Base-by-base conservation (phyloP, 768 basidiomycete genomes). In the Holtermannia corniformis region DNA sequence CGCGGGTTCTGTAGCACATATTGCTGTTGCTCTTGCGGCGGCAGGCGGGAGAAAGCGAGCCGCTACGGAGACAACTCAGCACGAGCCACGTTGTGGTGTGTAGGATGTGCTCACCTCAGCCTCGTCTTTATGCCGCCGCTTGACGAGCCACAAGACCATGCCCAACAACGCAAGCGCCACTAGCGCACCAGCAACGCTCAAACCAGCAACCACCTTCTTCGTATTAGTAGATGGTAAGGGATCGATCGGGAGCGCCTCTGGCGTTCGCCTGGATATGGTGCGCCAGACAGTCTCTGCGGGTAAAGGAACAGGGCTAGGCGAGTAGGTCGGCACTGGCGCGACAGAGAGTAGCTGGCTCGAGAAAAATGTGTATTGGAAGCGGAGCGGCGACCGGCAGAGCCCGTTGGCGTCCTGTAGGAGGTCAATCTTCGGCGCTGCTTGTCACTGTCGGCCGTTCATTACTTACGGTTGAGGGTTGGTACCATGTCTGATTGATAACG, bases 401-500 rank as follows among this genome's bases (percentile, higher is more conserved):
- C 42, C 49, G 3, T 48, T 42, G 1, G 44, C 26, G 41, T 58
- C 57, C 4, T 44, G n/a, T n/a, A n/a, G n/a, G n/a, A n/a, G n/a
- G n/a, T n/a, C 11, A 20, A 11, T 26, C 16, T 44, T 41, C 21
- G 4, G 28, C 19, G 44, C 48, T 42, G 25, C 27, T n/a, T 2
- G 3, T 32, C 23, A 40, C 10, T 47, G 22, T 19, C 20, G 37
- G 23, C 12, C 25, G 41, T 44, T 37, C 26, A 48, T n/a, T 7
- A 56, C 70, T 58, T 40, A 70, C 71, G 5, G 68, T 52, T 2
- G 64, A 65, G 1, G 68, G 59, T 47, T 68, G 58, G 16, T 61
- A 37, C 58, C 57, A 68, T 0, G 71, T 72, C 43, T 70, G 67
- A 51, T 72, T 72, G 40, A 72, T 42, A 3, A 69, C 65, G 46